A percentile compares a stretch with the other conserved stretches of the same genome.
Conservation (phyloP, 164 flowering plant species). For the Piper longum region DNA sequence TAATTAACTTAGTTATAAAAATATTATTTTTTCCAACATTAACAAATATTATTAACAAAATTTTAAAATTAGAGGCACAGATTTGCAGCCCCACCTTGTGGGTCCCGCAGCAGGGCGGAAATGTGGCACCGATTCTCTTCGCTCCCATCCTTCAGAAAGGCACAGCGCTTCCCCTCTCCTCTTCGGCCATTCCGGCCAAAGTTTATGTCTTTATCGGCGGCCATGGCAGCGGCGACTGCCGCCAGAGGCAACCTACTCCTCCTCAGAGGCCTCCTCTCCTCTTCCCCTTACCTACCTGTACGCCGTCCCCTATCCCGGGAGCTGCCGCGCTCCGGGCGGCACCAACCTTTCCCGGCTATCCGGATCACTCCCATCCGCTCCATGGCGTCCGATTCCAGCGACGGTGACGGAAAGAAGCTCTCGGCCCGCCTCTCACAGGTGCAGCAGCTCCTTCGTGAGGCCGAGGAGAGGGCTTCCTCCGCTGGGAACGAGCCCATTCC, state of each 20-base stretch:
- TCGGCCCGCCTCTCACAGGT: conserved; percentile 75
- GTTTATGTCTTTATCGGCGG: background rate
- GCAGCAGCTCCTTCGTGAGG: conserved; percentile 60
- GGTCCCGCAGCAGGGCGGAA: too few relatives aligned
- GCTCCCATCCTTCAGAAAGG: too few relatives aligned
- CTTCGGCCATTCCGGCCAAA: too few relatives aligned
- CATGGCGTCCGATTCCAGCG: conserved; percentile 40
- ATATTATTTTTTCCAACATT: too few relatives aligned
- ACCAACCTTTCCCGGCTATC: conserved; percentile 11
- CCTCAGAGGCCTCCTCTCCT: conserved; percentile 16
- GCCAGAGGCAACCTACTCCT: conserved; percentile 28
- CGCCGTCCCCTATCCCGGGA: conserved; percentile 3
- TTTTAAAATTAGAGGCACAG: too few relatives aligned
- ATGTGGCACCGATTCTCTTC: too few relatives aligned
- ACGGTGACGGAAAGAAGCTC: conserved; percentile 32
- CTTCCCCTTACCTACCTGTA: conserved; percentile 2
- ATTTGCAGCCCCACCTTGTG: too few relatives aligned
- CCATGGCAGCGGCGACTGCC: conserved; percentile 53
- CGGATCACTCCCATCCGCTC: conserved; percentile 26
- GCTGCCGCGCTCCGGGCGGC: background rate
- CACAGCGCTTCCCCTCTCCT: too few relatives aligned
- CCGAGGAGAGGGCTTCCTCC: conserved; percentile 60
- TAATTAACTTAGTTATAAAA: too few relatives aligned
- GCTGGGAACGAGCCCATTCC: conserved; percentile 59
- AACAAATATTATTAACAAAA: too few relatives aligned